Evolutionary conservation across 2,329 filamentous ascomycete species (phyloP), one percentile per base, ranked within the genome.

Genomic region (Aaosphaeria pasadenensis): DNA sequence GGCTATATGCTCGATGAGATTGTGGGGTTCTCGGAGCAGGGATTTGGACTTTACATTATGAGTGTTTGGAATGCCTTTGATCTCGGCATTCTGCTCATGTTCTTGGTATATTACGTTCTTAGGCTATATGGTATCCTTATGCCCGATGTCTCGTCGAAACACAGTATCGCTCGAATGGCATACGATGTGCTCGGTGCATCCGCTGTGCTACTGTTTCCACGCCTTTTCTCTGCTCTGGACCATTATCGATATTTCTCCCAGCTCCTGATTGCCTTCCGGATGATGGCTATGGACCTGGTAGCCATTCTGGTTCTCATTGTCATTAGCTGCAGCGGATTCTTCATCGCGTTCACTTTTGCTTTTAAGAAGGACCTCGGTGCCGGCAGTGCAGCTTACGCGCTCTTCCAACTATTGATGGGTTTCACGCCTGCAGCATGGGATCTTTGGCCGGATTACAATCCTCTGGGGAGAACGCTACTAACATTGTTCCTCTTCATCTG

Each of bases 61-160:
- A 95, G 90, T 67, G 94, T 96, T 69, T 96, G 92, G 92, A 96
- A 96, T 69, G 84, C 91, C 35, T 96, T 96, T 69, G 92, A 96
- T 64, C 76, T 96, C 35, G 91, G 91, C 6, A 96, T 96, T 45
- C 74, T 96, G 45, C 74, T 95, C 28, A 76, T 96, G 51, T 83
- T 96, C 58, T 84, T 95, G 60, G 81, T 89, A 47, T 96, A 96
- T 74, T 95, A 96, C 67, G 88, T 88, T 60, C 84, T 96, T 74
- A 85, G 92, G 47, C 79, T 94, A 11, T 96, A 95, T 62, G 90
- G 91, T 17, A 87, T 96, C 44, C 84, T 96, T 50, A 77, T 95
- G 57, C 84, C 89, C 1, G 88, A 91, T 56, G 81, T 85, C 24
- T 75, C 24, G 3, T 28, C 76, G 45, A 81, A 79, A 42, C 80